These are phyloP conservation scores for Paramecium sexaurelia DNA, from an alignment of 73 alveolate species.

Conservation along the genomic window DNA sequence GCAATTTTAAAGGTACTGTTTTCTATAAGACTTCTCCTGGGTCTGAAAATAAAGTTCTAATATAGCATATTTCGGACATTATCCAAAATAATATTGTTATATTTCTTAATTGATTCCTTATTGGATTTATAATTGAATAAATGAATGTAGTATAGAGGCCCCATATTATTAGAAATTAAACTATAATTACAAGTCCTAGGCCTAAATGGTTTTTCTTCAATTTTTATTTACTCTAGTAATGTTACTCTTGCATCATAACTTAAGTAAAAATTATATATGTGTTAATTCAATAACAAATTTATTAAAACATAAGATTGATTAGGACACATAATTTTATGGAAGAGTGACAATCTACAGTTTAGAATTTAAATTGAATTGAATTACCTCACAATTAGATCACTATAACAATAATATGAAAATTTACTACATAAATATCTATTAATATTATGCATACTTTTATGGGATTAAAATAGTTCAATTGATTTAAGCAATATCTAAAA, in stretches of 20 bases:
- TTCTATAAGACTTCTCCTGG: background rate
- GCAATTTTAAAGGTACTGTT: background rate
- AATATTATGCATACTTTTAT: background rate
- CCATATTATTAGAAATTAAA: background rate
- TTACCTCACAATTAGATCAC: background rate
- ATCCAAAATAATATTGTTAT: background rate
- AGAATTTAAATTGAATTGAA: background rate
- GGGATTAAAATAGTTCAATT: no score
- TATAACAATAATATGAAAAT: background rate
- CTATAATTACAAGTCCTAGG: background rate
- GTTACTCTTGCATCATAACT: background rate
- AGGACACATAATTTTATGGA: background rate
- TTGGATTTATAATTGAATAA: background rate
- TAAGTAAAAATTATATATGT: background rate
- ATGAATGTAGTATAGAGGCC: background rate
- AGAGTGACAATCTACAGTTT: background rate
- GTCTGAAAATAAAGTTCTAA: background rate
- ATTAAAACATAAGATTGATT: background rate
- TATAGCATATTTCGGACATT: background rate
- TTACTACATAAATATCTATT: background rate
- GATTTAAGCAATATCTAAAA: no score
- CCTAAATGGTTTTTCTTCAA: background rate
- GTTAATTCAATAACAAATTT: background rate
- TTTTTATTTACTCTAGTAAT: background rate
- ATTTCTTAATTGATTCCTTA: background rate